A percentile compares a stretch with the other conserved stretches of the same genome.
phyloP scores from a whole-genome alignment of 75 land plant genomes.

The Chamaecyparis obtusa region DNA sequence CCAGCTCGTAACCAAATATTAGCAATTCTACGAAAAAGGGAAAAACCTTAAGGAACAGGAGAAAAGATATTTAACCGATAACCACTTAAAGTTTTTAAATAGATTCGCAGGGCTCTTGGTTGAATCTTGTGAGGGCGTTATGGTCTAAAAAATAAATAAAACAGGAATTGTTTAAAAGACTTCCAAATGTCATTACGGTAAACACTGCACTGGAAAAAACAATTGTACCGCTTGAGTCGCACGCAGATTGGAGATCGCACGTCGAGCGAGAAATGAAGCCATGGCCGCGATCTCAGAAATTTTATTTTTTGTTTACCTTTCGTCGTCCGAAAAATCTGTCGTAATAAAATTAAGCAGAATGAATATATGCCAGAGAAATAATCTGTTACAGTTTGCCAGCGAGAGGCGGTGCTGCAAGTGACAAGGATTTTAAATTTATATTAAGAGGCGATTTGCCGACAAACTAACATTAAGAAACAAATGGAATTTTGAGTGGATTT shows the following conservation, averaged over 20 bases:
- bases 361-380: no score
- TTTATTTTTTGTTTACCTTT: neutral
- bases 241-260: neutral
- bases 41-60: neutral
- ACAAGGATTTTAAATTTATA: no score
- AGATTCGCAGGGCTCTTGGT: neutral
- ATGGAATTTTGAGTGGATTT: no score
- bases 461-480: no score
- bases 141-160: neutral
- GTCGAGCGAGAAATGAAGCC: conserved; percentile 10
- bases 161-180: neutral
- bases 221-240: conserved; percentile 3
- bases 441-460: no score
- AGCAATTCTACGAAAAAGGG: neutral
- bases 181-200: neutral
- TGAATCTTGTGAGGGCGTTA: neutral
- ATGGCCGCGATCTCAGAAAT: neutral
- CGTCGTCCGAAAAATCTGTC: no score
- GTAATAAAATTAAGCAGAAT: no score
- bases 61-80: neutral
- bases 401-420: no score
- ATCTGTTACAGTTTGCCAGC: no score
- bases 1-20: neutral
- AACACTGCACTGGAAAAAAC: neutral
- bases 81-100: neutral